Evolutionary conservation across 1,139 yeast genomes (phyloP), one percentile per base, ranked within the genome.

Genomic region (Candida anutae): DNA sequence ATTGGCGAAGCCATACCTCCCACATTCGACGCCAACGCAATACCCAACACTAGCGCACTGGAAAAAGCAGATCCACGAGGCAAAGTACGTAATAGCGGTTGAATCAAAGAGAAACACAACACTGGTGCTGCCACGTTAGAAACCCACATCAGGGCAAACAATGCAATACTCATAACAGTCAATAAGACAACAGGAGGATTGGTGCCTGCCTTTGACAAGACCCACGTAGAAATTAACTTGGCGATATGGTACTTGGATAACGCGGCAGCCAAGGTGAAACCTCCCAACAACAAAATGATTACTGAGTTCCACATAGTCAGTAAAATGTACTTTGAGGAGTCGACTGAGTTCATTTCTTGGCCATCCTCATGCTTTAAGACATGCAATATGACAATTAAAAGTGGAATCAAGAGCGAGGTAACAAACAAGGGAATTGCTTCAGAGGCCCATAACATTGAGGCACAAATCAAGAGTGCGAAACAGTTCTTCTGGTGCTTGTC

Each of bases 1-100:
- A 79, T 79, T 11, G 88, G 88, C n/a, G 83, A 75, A 0, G 85
- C 74, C 83, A 79, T 76, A 40, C 88, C 88, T 21, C 84, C 87
- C 26, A 77, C 56, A 45, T 79, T 77, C 6, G 84, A 77, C 6
- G 83, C 77, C 22, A 79, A 58, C 0, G 88, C 88, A 34, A 79
- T 77, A 33, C 87, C 85, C 36, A 79, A 57, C 22, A 78, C 74
- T 31, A 79, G 60, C 1, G 85, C 79, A 39, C 72, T 66, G 10
- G 72, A 76, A 45, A 77, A 76, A 24, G 67, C 73, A 0, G 80
- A 68, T 9, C 72, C 77, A 24, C 70, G 69, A 5, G 80, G 77
- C 25, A 78, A 54, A 1, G 80, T 71, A 42, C 82, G 67, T 31
- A 78, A 57, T 15, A 79, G 57, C 9, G 85, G 84, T 40, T 71